Evolutionary conservation across 495 filamentous ascomycete genomes (phyloP).

Genomic region (Lepidopterella palustris): DNA sequence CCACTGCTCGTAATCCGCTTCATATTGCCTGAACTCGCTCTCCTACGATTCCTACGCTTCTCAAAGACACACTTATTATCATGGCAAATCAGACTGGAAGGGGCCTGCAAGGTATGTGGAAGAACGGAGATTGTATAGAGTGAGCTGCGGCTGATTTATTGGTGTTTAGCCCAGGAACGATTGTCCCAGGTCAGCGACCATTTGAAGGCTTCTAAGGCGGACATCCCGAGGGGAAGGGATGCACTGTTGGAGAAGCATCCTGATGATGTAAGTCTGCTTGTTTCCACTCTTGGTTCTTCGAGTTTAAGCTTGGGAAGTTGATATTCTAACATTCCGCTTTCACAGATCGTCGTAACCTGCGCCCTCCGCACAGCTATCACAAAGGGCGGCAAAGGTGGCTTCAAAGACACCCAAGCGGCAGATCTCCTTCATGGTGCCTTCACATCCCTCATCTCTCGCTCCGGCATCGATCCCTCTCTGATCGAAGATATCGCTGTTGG

Average conservation of each 20-base stretch:
- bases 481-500: slow-evolving; percentile 94
- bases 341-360: slow-evolving; percentile 80
- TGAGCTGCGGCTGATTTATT: background rate
- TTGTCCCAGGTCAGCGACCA: slow-evolving; percentile 59
- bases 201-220: slow-evolving; percentile 41
- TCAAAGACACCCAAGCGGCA: slow-evolving; percentile 87
- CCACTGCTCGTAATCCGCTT: no score
- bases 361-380: slow-evolving; percentile 88
- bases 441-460: slow-evolving; percentile 71
- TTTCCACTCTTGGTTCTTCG: no score
- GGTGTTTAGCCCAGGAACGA: slow-evolving; percentile 50
- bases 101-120: slow-evolving; percentile 18
- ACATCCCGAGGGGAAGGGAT: slow-evolving; percentile 44
- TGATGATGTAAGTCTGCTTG: slow-evolving; percentile 45
- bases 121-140: background rate
- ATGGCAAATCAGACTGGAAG: slow-evolving; percentile 37
- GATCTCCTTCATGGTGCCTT: slow-evolving; percentile 84
- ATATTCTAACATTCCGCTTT: slow-evolving; percentile 1
- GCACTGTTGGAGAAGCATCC: slow-evolving; percentile 56
- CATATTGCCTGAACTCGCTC: no score
- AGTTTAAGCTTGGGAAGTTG: no score
- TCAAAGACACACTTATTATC: no score
- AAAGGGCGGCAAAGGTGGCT: slow-evolving; percentile 84
- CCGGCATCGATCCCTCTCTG: slow-evolving; percentile 71
- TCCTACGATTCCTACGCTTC: background rate